Conservation (phyloP, 495 filamentous ascomycete species). For the Halenospora varia region DNA sequence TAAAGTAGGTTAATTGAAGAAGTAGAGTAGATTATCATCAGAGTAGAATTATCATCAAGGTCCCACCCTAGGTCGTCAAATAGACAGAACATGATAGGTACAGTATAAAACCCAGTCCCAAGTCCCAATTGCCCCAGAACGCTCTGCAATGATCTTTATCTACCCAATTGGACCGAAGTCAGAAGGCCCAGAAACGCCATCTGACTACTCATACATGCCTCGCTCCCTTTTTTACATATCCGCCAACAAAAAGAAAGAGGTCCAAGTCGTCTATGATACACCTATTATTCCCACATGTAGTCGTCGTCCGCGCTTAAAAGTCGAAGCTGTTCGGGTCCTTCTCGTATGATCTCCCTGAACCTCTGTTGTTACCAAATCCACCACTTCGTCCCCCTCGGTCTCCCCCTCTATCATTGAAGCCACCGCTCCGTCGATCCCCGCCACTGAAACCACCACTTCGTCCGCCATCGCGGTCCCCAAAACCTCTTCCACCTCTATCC, state of each 20-base stretch:
- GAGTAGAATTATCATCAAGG: neutral
- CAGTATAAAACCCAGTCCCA: constrained; percentile 1
- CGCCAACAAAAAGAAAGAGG: neutral
- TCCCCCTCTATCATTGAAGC: constrained; percentile 5
- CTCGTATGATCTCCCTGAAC: neutral
- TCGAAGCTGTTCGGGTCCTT: neutral
- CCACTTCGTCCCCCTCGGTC: neutral
- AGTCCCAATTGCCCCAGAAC: constrained; percentile 11
- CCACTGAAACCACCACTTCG: constrained; percentile 11
- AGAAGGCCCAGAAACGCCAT: constrained; percentile 1
- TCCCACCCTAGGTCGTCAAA: neutral
- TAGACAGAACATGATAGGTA: neutral
- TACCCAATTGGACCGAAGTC: constrained; percentile 1
- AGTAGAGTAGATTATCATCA: neutral
- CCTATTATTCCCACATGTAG: neutral
- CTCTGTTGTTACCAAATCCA: constrained; percentile 7
- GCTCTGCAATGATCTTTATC: constrained; percentile 13
- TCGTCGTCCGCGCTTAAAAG: neutral
- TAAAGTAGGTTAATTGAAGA: neutral
- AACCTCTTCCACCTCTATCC: constrained; percentile 21
- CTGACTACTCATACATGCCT: constrained; percentile 8
- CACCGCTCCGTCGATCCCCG: constrained; percentile 19
- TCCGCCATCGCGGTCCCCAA: neutral
- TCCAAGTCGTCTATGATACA: constrained; percentile 2
- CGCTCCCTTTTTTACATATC: constrained; percentile 7